These are phyloP conservation scores for Sugiyamaella boreocaroliniensis DNA, from an alignment of 805 yeast species.

Conservation along the genomic window DNA sequence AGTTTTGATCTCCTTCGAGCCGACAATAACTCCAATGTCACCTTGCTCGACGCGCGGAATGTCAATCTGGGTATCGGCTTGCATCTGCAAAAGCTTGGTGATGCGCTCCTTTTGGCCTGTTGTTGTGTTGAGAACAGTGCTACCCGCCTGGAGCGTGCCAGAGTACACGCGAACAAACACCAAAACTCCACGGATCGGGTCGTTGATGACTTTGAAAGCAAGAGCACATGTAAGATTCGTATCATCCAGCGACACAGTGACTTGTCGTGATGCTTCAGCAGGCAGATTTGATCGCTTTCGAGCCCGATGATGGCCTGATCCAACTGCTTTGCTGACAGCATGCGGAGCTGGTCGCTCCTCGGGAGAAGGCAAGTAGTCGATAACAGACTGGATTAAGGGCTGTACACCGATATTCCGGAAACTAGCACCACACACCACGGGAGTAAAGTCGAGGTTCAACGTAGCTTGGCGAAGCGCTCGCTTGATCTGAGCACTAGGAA, in stretches of 20 bases:
- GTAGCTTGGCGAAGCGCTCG: slow-evolving; percentile 61
- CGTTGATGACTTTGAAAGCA: slow-evolving; percentile 88
- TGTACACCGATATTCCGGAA: slow-evolving; percentile 92
- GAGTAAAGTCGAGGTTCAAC: slow-evolving; percentile 49
- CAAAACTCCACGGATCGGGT: slow-evolving; percentile 70
- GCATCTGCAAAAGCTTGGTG: slow-evolving; percentile 70
- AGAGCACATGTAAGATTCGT: slow-evolving; percentile 59
- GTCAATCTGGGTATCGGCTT: slow-evolving; percentile 78
- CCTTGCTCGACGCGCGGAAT: slow-evolving; percentile 62
- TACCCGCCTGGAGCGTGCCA: slow-evolving; percentile 61
- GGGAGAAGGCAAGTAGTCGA: slow-evolving; percentile 77
- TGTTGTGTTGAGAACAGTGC: slow-evolving; percentile 59
- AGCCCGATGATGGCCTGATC: slow-evolving; percentile 19
- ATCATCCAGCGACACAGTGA: slow-evolving; percentile 10
- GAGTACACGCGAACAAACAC: slow-evolving; percentile 83
- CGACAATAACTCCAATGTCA: slow-evolving; percentile 85
- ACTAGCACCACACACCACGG: slow-evolving; percentile 89
- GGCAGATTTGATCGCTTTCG: slow-evolving; percentile 12
- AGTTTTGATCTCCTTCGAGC: slow-evolving; percentile 64
- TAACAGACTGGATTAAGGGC: slow-evolving; percentile 80
- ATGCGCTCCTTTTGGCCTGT: slow-evolving; percentile 61
- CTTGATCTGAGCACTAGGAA: slow-evolving; percentile 50
- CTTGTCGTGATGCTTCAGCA: neutral
- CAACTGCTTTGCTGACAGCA: slow-evolving; percentile 25
- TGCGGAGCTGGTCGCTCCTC: slow-evolving; percentile 54